phyloP scores from a whole-genome alignment of 495 filamentous ascomycete species.

The Monascus purpureus region DNA sequence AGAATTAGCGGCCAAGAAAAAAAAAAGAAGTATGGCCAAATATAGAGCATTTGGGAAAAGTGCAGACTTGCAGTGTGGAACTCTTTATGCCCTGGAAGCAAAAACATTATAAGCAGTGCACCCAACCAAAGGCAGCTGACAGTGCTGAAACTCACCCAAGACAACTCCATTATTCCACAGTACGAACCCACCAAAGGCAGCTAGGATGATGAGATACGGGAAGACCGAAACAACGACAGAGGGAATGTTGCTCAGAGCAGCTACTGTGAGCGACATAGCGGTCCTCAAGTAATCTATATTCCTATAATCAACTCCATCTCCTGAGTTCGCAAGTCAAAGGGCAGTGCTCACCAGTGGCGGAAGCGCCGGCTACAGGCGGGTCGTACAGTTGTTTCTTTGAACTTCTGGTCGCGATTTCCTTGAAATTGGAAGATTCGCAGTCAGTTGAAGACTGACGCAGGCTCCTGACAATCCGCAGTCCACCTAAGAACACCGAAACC shows the following conservation, averaged over 20 bases:
- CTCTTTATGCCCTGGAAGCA: constrained; percentile 70
- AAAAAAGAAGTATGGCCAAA: constrained; percentile 78
- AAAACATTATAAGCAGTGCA: not conserved
- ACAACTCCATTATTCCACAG: constrained; percentile 84
- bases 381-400: constrained; percentile 51
- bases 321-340: too few species aligned
- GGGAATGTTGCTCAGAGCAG: constrained; percentile 34
- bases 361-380: constrained; percentile 38
- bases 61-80: constrained; percentile 86
- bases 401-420: constrained; percentile 15
- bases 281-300: constrained; percentile 44
- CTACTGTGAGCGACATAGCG: constrained; percentile 43
- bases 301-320: too few species aligned
- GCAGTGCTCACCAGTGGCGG: constrained; percentile 36
- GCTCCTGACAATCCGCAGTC: constrained; percentile 45
- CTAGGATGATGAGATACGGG: constrained; percentile 56
- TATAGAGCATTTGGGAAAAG: constrained; percentile 84
- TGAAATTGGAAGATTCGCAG: constrained; percentile 10
- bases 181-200: constrained; percentile 60
- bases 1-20: constrained; percentile 73
- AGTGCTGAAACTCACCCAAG: constrained; percentile 42
- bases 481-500: constrained; percentile 77
- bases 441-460: constrained; percentile 15
- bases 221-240: constrained; percentile 36
- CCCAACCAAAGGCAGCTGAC: not conserved